These are phyloP conservation scores for Gynochthodes officinalis DNA, from an alignment of 257 asterid genomes.

Conservation along the genomic window DNA sequence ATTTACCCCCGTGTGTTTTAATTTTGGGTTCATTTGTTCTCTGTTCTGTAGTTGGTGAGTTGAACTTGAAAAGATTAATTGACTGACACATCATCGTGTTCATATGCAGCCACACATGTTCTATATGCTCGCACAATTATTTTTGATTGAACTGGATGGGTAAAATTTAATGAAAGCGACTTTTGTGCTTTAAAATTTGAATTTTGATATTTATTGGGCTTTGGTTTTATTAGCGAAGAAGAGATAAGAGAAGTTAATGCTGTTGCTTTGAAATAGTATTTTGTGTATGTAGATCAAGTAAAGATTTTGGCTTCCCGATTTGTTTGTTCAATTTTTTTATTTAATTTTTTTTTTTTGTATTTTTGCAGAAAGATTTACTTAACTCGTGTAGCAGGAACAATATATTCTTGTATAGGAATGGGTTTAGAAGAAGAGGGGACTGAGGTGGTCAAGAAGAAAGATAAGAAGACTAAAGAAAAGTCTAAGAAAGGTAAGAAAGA, in stretches of 20 bases:
- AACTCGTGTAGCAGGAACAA: no score
- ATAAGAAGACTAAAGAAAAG: neutral
- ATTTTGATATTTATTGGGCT: neutral
- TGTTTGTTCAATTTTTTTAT: neutral
- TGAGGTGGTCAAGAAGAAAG: slow-evolving; percentile 1
- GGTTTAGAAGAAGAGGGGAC: neutral
- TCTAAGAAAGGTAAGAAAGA: slow-evolving; percentile 9
- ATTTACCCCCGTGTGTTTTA: no score
- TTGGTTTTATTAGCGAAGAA: neutral
- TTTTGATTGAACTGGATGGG: no score
- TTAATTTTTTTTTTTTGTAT: neutral
- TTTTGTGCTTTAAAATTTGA: neutral
- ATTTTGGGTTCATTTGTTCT: no score
- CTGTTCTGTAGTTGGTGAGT: no score
- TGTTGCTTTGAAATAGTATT: neutral
- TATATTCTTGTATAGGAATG: neutral
- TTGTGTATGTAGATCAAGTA: neutral
- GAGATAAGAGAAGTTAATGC: neutral
- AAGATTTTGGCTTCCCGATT: neutral
- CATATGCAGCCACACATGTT: no score
- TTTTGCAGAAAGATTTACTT: neutral
- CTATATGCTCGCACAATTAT: no score
- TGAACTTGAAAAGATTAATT: no score
- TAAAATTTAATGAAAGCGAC: neutral
- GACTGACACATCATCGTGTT: no score